Base-by-base conservation (phyloP, 257 asterid genomes). In the Scutellaria galericulata region DNA sequence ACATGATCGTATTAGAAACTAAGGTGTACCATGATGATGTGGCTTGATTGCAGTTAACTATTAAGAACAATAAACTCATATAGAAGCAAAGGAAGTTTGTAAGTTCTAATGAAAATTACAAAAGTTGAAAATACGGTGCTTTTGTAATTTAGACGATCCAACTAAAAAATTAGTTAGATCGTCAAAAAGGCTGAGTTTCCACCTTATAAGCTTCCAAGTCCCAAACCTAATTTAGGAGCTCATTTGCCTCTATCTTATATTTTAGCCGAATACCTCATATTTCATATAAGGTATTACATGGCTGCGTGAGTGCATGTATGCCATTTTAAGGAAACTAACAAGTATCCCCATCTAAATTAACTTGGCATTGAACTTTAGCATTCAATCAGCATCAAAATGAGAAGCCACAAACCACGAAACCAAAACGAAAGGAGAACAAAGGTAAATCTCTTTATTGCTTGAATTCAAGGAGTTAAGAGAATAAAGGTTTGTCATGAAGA, bases 401-500 rank as follows among this genome's bases (percentile, higher is more conserved):
- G 60, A 20, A 39, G 40, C 39, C 62, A 55, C 37, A 57, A 47
- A 48, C 39, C 7, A 66, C 45, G 35, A 64, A 27, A 52, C 18
- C 55, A 56, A n/a, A 45, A 12, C 10, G 46, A 62, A 44, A 9
- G 14, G 52, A 11, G 69, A 54, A 7, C 37, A 13, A n/a, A 3
- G 24, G 1, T 22, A 18, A 18, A 10, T n/a, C 12, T 44, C 66
- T 44, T 37, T 13, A 7, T 22, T 39, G 41, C 51, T 40, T 9
- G 12, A 15, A 60, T 27, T 69, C 44, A 45, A 18, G 1, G 41
- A n/a, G 7, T 7, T 9, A 41, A 18, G 22, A 20, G 18, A 63
- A 10, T 42, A 41, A 27, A 61, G 31, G 12, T 24, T 68, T 47
- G 27, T 70, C 14, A 15, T 46, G 73, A 63, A 50, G 11, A 24